phyloP scores from a whole-genome alignment of 2,329 filamentous ascomycete species.

The Epichloe hybrida region DNA sequence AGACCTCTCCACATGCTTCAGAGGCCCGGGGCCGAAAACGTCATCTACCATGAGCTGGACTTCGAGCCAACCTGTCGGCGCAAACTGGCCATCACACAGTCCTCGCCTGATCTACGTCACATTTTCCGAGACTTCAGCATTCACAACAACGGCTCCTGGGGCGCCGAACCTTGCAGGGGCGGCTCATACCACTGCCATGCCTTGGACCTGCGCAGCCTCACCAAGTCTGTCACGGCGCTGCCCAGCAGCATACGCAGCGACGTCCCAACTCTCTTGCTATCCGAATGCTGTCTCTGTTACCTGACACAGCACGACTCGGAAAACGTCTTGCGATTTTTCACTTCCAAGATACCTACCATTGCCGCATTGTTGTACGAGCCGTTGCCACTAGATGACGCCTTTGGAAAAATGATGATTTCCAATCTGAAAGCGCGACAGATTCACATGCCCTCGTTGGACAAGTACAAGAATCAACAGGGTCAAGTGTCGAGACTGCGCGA shows the following conservation, averaged over 20 bases:
- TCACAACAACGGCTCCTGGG: slow-evolving; percentile 27
- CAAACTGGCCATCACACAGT: slow-evolving; percentile 45
- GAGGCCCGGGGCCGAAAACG: slow-evolving; percentile 19
- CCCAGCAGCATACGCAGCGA: slow-evolving; percentile 29
- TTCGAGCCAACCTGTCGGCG: slow-evolving; percentile 60
- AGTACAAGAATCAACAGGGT: slow-evolving; percentile 52
- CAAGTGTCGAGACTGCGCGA: slow-evolving; percentile 54
- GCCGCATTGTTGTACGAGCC: slow-evolving; percentile 77
- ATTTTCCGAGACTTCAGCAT: slow-evolving; percentile 23
- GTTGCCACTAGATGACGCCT: slow-evolving; percentile 68
- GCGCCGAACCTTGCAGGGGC: slow-evolving; percentile 23
- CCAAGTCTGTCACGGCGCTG: slow-evolving; percentile 4
- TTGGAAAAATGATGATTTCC: slow-evolving; percentile 82
- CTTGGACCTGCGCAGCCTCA: slow-evolving; percentile 54
- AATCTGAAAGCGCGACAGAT: slow-evolving; percentile 78
- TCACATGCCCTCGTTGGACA: slow-evolving; percentile 65
- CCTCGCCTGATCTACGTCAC: slow-evolving; percentile 27
- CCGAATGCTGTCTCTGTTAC: slow-evolving; percentile 93
- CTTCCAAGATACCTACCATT: slow-evolving; percentile 32
- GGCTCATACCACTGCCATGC: slow-evolving; percentile 45
- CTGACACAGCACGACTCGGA: slow-evolving; percentile 52
- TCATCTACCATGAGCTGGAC: slow-evolving; percentile 87
- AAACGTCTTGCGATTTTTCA: slow-evolving; percentile 52
- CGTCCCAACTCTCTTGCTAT: slow-evolving; percentile 72
- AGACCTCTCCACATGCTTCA: slow-evolving; percentile 64